Conservation (phyloP, 805 yeast species). For the Ogataea wickerhamii region DNA sequence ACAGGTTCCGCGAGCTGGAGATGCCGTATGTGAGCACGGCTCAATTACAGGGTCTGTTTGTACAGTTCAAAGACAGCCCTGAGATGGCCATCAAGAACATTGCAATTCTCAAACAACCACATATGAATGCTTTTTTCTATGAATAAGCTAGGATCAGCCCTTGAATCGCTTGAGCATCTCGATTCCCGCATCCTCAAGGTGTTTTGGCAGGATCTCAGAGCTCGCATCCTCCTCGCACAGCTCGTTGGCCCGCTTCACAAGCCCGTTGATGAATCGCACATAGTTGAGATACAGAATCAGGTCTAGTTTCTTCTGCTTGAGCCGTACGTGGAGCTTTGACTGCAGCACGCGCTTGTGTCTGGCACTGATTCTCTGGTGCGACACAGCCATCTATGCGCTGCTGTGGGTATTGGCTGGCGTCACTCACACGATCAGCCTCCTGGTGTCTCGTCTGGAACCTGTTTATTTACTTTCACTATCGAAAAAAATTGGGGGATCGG, state of each 20-base stretch:
- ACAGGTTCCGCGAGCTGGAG: constrained; percentile 43
- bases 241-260: constrained; percentile 38
- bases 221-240: constrained; percentile 40
- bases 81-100: constrained; percentile 68
- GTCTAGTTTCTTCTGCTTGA: constrained; percentile 25
- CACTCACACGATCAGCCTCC: too few relatives aligned
- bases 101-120: constrained; percentile 38
- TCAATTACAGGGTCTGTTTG: constrained; percentile 92
- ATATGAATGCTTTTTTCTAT: constrained; percentile 31
- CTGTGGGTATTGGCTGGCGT: too few relatives aligned
- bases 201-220: constrained; percentile 40
- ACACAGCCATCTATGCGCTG: constrained; percentile 7
- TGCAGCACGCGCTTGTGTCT: constrained; percentile 13
- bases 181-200: constrained; percentile 32
- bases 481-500: too few relatives aligned
- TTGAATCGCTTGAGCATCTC: constrained; percentile 24
- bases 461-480: too few relatives aligned
- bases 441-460: too few relatives aligned
- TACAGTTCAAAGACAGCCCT: constrained; percentile 83
- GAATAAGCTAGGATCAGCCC: constrained; percentile 27
- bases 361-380: constrained; percentile 16
- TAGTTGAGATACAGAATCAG: constrained; percentile 44
- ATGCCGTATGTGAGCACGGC: constrained; percentile 76
- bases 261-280: constrained; percentile 41
- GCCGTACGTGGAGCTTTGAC: constrained; percentile 3